Evolutionary conservation across 228 moss, liverwort and hornwort species (phyloP), one percentile per base, ranked within the genome.

Genomic region (Sphagnum magellanicum): DNA sequence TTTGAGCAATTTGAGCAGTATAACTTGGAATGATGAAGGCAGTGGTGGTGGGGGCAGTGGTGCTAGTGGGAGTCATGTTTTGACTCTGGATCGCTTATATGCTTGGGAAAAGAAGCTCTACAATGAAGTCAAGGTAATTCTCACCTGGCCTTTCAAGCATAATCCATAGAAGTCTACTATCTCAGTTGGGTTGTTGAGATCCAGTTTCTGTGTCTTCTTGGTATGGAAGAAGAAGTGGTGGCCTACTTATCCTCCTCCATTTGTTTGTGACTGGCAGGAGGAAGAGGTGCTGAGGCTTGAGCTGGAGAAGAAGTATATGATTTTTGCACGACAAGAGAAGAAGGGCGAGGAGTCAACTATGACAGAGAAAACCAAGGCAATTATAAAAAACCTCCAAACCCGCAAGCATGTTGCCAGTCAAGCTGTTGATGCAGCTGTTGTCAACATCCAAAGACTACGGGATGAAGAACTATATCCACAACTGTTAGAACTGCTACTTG

Each of bases 41-140:
- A 81, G 79, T 50, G 72, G 79, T 50, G 32, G 32, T 32, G 32
- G 2, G 32, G 32, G 32, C 32, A 32, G 32, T 32, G 32, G 32
- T 32, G 32, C 32, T 32, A 32, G 32, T 32, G 85, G 81, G 61
- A 87, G 92, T 67, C 89, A 91, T 52, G 86, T 86, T 5, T 81
- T 84, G 48, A 87, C 89, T n/a, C 79, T 92, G 53, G 92, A 89
- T 68, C 82, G 87, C 71, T 73, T 92, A 68, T 80, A 84, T 49
- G 89, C 87, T 61, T 92, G 92, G 92, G 89, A 92, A 73, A 89
- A 87, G 59, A 92, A 92, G 68, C 89, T 92, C 7, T 87, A 81
- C 48, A 66, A 82, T 59, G 92, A 92, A 87, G 92, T 92, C n/a
- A 92, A 92, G 89, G 91, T 91, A 63, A 32, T 32, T 32, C 32